Base-by-base conservation (phyloP, 2,329 filamentous ascomycete genomes). In the Pyricularia pennisetigena region DNA sequence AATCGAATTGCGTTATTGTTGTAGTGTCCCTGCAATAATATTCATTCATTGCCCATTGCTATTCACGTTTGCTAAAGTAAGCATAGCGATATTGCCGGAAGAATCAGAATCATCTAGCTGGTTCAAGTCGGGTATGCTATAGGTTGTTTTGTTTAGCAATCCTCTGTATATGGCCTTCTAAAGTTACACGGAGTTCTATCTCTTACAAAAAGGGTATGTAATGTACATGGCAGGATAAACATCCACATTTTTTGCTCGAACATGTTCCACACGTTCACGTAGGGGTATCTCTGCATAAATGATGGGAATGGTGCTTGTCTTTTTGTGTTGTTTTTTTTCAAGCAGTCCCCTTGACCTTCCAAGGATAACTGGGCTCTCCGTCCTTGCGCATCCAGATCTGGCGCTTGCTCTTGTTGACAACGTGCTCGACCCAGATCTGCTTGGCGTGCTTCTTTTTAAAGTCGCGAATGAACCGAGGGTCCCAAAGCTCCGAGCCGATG, bases 401-500 rank as follows among this genome's bases (percentile, higher is more conserved):
- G 76, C 89, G 90, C 85, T 90, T 92, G 86, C 93, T 96, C 85
- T 97, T 97, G 69, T 86, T 97, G 20, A 84, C 81, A 62, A 86
- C 82, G 80, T 99, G 93, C 83, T 98, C 95, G 62, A 94, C 94
- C 87, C 94, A 97, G 41, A 89, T 83, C 82, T 97, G 91, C 74
- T 89, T 88, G 68, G 89, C 89, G 75, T 91, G 81, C 73, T 88
- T 81, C 74, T 87, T 88, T 83, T 91, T 91, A 81, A 93, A 99
- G 73, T 86, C 86, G 74, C 91, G 87, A 72, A 98, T 93, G 81
- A 91, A 99, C 68, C 91, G 83, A 49, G 95, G 95, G 80, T 99
- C 95, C 95, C 95, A 99, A 24, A 99, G 85, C 80, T 99, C 95
- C 71, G 90, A 94, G 1, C 93, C 95, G 72, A 99, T 91, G 49